These are phyloP conservation scores for Fusarium chaquense DNA, from an alignment of 2,329 filamentous ascomycete genomes.

Conservation along the genomic window DNA sequence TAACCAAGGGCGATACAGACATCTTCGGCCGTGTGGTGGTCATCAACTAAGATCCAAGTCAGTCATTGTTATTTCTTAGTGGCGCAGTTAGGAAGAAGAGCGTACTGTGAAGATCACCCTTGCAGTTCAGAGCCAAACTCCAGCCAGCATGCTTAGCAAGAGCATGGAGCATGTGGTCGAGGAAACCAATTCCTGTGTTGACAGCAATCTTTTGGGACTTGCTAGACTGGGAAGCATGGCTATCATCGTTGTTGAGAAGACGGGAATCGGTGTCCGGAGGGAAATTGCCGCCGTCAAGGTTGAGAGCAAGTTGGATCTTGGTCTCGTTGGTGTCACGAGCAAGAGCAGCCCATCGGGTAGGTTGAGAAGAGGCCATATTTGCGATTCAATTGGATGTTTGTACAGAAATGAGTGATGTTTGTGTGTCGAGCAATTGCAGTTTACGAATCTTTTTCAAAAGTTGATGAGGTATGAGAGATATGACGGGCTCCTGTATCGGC, in stretches of 20 bases:
- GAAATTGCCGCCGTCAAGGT: constrained; percentile 89
- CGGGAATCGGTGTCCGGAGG: constrained; percentile 71
- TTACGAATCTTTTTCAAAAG: constrained; percentile 25
- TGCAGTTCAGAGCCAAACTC: constrained; percentile 85
- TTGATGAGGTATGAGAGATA: constrained; percentile 23
- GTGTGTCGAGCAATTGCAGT: neutral
- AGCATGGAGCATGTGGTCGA: constrained; percentile 99
- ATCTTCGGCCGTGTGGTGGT: constrained; percentile 98
- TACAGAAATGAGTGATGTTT: constrained; percentile 3
- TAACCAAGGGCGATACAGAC: constrained; percentile 89
- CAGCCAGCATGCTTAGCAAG: constrained; percentile 96
- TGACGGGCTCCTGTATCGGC: constrained; percentile 48
- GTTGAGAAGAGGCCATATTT: constrained; percentile 46
- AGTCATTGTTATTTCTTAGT: constrained; percentile 13
- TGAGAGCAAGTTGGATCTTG: constrained; percentile 92
- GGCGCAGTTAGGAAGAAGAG: constrained; percentile 41
- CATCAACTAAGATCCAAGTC: constrained; percentile 75
- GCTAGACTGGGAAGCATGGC: constrained; percentile 86
- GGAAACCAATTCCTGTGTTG: constrained; percentile 94
- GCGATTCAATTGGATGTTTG: constrained; percentile 29
- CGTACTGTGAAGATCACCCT: constrained; percentile 91
- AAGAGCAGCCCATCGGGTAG: constrained; percentile 77
- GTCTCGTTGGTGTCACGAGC: constrained; percentile 97
- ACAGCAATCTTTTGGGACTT: constrained; percentile 87
- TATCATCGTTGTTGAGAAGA: constrained; percentile 63